A percentile compares a stretch with the other conserved stretches of the same genome.
Evolutionary conservation across 2,329 filamentous ascomycete species (phyloP).

Genomic region (Talaromyces sp.): DNA sequence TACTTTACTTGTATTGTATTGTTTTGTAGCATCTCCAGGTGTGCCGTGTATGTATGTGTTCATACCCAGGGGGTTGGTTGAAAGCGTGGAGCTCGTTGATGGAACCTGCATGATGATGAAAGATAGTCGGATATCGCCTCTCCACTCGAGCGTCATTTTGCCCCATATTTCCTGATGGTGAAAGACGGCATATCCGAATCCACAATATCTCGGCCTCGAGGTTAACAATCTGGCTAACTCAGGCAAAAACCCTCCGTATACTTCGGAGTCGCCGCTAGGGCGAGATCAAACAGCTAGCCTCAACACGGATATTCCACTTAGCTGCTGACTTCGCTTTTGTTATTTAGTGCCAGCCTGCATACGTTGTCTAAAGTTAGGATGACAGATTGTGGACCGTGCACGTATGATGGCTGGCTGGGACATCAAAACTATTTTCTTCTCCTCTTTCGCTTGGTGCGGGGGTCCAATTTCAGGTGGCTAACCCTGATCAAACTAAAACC

Average conservation of each 20-base stretch:
- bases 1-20: neutral
- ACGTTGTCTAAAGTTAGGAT: neutral
- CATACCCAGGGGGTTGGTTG: neutral
- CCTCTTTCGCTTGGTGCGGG: constrained; percentile 1
- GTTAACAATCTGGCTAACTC: neutral
- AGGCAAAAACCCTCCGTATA: neutral
- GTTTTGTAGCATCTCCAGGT: neutral
- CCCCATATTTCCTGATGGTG: constrained; percentile 1
- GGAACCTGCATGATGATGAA: constrained; percentile 13
- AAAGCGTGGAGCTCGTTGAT: constrained; percentile 15
- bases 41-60: neutral
- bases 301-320: neutral
- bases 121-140: constrained; percentile 1
- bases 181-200: constrained; percentile 1
- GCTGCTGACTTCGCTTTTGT: neutral
- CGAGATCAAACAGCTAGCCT: neutral
- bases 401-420: constrained; percentile 20
- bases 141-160: constrained; percentile 10
- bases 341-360: neutral
- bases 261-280: neutral
- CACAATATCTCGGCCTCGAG: neutral
- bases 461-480: neutral
- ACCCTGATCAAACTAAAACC: neutral
- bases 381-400: constrained; percentile 13
- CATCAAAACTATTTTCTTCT: neutral